Evolutionary conservation across 805 yeast genomes (phyloP).

Genomic region (Ogataea siamensis): DNA sequence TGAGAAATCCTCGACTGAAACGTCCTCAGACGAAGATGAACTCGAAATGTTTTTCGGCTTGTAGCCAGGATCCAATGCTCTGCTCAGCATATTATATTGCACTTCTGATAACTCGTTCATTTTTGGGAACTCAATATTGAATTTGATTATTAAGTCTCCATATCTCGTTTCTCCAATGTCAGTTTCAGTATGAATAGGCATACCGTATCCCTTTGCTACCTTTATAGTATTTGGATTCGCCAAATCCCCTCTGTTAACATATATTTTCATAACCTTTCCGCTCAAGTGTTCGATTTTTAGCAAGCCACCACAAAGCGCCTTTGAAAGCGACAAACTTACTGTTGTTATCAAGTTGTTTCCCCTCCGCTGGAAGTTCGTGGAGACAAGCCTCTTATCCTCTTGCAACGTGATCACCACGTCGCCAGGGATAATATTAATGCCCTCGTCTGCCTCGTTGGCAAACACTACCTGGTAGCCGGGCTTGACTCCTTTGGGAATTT

Average conservation of each 20-base stretch:
- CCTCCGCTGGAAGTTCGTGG: slow-evolving; percentile 38
- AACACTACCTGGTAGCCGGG: slow-evolving; percentile 52
- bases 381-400: slow-evolving; percentile 34
- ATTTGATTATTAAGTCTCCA: slow-evolving; percentile 61
- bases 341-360: slow-evolving; percentile 24
- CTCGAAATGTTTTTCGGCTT: slow-evolving; percentile 10
- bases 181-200: slow-evolving; percentile 48
- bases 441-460: slow-evolving; percentile 67
- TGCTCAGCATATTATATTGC: slow-evolving; percentile 19
- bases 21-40: slow-evolving; percentile 15
- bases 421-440: slow-evolving; percentile 57
- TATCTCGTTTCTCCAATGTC: slow-evolving; percentile 8
- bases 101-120: slow-evolving; percentile 41
- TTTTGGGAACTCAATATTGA: slow-evolving; percentile 57
- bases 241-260: slow-evolving; percentile 49
- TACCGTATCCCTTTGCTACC: slow-evolving; percentile 47
- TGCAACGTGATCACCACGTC: slow-evolving; percentile 57
- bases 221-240: slow-evolving; percentile 45
- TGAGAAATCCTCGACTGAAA: slow-evolving; percentile 16
- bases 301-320: slow-evolving; percentile 30
- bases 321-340: slow-evolving; percentile 21
- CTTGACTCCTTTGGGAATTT: slow-evolving; percentile 55
- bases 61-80: slow-evolving; percentile 18
- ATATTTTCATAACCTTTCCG: slow-evolving; percentile 38
- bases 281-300: slow-evolving; percentile 37